Conservation (phyloP, 306 rosid genomes). For the Lathyrus aphaca region DNA sequence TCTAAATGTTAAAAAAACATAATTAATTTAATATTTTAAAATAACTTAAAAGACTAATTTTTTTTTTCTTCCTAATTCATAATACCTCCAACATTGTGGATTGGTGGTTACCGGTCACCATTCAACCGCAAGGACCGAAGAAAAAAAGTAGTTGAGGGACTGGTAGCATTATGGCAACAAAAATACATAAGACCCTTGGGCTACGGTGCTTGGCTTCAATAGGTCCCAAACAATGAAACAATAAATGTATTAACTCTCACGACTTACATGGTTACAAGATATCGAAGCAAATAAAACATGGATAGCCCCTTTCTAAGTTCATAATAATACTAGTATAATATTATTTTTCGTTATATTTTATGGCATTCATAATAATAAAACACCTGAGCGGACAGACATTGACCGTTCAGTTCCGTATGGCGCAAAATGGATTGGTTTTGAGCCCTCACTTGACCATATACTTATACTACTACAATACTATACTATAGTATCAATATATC, state of each 20-base stretch:
- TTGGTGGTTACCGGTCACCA: neutral
- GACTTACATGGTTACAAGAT: neutral
- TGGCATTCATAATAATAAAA: neutral
- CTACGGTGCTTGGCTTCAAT: neutral
- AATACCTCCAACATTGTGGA: neutral
- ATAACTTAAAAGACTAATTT: no score
- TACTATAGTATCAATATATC: no score
- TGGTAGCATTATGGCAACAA: neutral
- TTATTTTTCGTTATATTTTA: neutral
- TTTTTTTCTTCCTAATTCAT: no score
- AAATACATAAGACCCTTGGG: neutral
- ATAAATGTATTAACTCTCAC: neutral
- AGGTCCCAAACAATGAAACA: neutral
- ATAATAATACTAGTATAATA: neutral
- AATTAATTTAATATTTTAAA: no score
- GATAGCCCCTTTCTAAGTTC: neutral
- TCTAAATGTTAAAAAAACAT: no score
- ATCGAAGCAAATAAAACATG: neutral
- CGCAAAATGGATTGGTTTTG: neutral
- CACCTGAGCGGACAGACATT: neutral
- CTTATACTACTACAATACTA: no score
- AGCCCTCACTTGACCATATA: neutral
- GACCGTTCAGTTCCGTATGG: conserved; percentile 2
- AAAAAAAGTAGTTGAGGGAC: neutral
- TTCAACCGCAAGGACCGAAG: neutral